Evolutionary conservation across 1,284 basidiomycete genomes (phyloP), one percentile per base, ranked within the genome.

Genomic region (Ustilago trichophora): DNA sequence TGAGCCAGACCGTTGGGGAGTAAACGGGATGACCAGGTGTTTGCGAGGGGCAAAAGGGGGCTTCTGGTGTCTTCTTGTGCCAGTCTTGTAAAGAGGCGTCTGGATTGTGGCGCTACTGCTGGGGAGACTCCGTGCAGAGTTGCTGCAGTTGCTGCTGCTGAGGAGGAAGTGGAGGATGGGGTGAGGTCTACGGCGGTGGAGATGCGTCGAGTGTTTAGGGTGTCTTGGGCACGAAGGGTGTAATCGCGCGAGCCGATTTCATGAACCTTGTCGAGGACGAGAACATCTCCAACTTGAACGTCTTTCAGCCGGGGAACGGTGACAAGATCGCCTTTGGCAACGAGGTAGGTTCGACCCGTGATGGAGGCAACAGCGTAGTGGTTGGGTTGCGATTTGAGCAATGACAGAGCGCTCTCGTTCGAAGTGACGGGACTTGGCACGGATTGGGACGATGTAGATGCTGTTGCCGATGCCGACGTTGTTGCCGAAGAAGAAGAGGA

Each of bases 201-300:
- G 33, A 67, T 62, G 25, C 64, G 56, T 15, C 64, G 57, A 0
- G 57, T 67, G 41, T 67, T 67, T 45, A 67, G 53, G 15, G 64
- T 67, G 19, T 80, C 76, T 19, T 78, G 65, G 2, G 81, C 90
- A 53, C 91, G 91, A 52, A 90, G 85, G n/a, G 93, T 94, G 83
- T 90, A 98, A 81, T 97, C 93, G 71, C 93, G 88, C 41, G 92
- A 93, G 59, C 95, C 95, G 48, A 98, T 87, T 83, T 98, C 95
- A 80, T 94, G 89, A 58, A 98, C 90, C 67, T 92, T 86, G 68
- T 91, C 90, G 53, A 98, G 87, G 6, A 86, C 83, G 51, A 98
- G 86, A 32, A 90, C 86, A 77, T 96, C 91, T 22, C 95, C 95
- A 51, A 95, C 82, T 10, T 78, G 88, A 2, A 77, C 75, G 41